Percentiles rank a stretch among this genome's conserved stretches.
Evolutionary conservation across 1,284 basidiomycete genomes (phyloP).

Genomic region (Leccinum subatratum): DNA sequence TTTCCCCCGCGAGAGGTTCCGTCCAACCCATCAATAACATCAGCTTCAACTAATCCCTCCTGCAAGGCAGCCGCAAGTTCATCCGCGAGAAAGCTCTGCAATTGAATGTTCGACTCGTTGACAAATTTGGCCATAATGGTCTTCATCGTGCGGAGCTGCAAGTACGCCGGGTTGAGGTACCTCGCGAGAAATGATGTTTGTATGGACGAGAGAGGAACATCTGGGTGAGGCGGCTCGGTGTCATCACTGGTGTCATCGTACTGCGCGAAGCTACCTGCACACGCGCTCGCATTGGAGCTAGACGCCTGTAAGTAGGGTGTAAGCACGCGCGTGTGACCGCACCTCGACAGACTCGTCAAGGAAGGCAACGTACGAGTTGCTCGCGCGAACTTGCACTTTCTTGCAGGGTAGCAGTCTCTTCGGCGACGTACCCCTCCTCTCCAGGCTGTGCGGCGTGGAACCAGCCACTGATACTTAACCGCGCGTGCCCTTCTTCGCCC

Average conservation of each 20-base stretch:
- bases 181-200: constrained; percentile 69
- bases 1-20: constrained; percentile 40
- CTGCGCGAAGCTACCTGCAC: constrained; percentile 44
- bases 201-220: constrained; percentile 52
- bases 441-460: constrained; percentile 90
- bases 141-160: constrained; percentile 77
- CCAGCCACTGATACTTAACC: constrained; percentile 94
- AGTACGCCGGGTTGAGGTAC: constrained; percentile 89
- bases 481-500: constrained; percentile 63
- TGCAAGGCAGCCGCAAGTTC: constrained; percentile 68
- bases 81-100: constrained; percentile 79
- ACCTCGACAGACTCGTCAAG: neutral
- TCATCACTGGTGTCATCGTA: constrained; percentile 42
- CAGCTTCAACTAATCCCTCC: constrained; percentile 58
- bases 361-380: constrained; percentile 59
- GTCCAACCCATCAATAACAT: constrained; percentile 66
- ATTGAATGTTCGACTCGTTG: constrained; percentile 83
- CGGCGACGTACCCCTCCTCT: constrained; percentile 78
- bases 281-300: constrained; percentile 42
- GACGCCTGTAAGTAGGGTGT: constrained; percentile 42
- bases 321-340: neutral
- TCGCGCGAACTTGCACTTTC: constrained; percentile 65
- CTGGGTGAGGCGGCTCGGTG: constrained; percentile 45
- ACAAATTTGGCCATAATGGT: constrained; percentile 81
- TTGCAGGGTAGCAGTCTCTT: constrained; percentile 33